Conservation (phyloP, 305 asterid genomes). For the Fraxinus dipetala region DNA sequence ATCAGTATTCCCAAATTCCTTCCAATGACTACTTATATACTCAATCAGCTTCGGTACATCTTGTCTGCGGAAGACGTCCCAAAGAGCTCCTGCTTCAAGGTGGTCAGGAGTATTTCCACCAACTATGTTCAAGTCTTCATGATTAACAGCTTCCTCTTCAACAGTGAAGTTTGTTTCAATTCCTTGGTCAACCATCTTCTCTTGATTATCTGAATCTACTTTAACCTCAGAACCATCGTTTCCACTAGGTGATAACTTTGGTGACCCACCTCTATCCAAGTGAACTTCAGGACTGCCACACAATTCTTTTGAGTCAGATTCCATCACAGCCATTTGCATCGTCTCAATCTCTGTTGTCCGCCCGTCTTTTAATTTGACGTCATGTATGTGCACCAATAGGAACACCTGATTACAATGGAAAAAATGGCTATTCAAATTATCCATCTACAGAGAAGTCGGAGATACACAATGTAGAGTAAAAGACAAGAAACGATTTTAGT, state of each 20-base stretch:
- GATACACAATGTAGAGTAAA: slow-evolving; percentile 1
- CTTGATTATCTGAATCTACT: slow-evolving; percentile 31
- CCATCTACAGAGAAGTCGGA: slow-evolving; percentile 10
- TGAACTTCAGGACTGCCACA: slow-evolving; percentile 34
- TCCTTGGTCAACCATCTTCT: slow-evolving; percentile 36
- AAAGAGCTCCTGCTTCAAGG: slow-evolving; percentile 67
- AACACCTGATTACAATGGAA: slow-evolving; percentile 57
- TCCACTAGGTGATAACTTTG: slow-evolving; percentile 41
- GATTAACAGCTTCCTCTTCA: slow-evolving; percentile 32
- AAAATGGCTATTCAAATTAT: slow-evolving; percentile 22
- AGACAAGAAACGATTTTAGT: background rate
- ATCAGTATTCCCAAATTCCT: slow-evolving; percentile 44
- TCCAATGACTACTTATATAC: slow-evolving; percentile 57
- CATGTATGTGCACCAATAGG: slow-evolving; percentile 69
- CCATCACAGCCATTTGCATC: slow-evolving; percentile 32
- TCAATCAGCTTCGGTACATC: slow-evolving; percentile 73
- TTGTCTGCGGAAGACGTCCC: slow-evolving; percentile 85
- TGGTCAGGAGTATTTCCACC: slow-evolving; percentile 29
- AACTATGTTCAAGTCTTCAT: slow-evolving; percentile 33
- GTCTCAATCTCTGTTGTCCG: slow-evolving; percentile 39
- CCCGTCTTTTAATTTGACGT: slow-evolving; percentile 42
- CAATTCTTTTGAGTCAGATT: slow-evolving; percentile 43
- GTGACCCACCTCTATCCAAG: slow-evolving; percentile 30
- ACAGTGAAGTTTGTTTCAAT: slow-evolving; percentile 33
- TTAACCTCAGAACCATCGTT: slow-evolving; percentile 38